Percentiles rank a stretch among this genome's conserved stretches.
Conservation (phyloP, 2,329 filamentous ascomycete genomes). For the Ilyonectria mors-panacis region DNA sequence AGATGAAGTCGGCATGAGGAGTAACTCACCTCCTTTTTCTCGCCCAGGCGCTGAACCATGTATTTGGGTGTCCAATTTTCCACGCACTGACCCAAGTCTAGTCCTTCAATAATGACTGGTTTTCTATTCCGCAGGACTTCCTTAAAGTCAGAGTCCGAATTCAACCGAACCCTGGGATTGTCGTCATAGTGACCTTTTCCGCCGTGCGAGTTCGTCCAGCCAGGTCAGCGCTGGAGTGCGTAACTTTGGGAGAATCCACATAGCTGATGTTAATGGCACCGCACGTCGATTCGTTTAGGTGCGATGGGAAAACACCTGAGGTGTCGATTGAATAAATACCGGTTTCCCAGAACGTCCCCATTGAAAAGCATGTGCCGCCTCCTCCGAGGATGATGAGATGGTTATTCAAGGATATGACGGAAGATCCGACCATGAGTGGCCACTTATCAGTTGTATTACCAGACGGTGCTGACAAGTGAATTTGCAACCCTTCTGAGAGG, state of each 20-base stretch:
- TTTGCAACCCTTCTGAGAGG: conserved; percentile 48
- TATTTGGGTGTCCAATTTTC: conserved; percentile 78
- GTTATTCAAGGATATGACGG: conserved; percentile 63
- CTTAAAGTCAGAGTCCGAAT: conserved; percentile 70
- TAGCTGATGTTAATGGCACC: conserved; percentile 34
- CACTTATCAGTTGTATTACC: conserved; percentile 22
- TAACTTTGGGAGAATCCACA: conserved; percentile 49
- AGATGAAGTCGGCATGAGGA: background rate
- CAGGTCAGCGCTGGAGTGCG: conserved; percentile 29
- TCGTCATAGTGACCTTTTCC: conserved; percentile 40
- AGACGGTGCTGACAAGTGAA: conserved; percentile 19
- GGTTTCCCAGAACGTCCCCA: conserved; percentile 88
- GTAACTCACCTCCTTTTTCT: conserved; percentile 69
- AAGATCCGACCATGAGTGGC: conserved; percentile 81
- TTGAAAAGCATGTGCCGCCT: conserved; percentile 90
- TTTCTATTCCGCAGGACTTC: conserved; percentile 69
- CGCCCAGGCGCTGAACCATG: conserved; percentile 73
- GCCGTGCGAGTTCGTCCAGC: background rate
- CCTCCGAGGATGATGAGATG: conserved; percentile 79
- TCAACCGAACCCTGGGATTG: conserved; percentile 68
- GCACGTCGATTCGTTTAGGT: background rate
- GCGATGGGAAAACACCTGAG: conserved; percentile 7
- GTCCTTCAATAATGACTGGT: conserved; percentile 73
- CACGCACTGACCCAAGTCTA: conserved; percentile 78
- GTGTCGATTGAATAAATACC: conserved; percentile 64